Evolutionary conservation across 768 basidiomycete genomes (phyloP).

Genomic region (Lentinula aciculospora): DNA sequence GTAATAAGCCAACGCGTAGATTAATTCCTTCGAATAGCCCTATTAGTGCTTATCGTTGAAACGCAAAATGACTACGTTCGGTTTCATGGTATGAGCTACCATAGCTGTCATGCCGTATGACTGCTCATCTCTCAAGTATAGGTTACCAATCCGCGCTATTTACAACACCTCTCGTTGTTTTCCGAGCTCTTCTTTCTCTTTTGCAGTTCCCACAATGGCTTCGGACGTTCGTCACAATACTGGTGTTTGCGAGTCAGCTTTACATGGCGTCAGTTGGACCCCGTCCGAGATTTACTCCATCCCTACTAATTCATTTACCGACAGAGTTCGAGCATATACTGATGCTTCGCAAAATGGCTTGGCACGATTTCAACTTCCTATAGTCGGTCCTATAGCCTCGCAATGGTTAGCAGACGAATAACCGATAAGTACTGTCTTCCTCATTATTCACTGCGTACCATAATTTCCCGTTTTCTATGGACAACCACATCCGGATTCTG

Average conservation of each 20-base stretch:
- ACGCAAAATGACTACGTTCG: conserved; percentile 73
- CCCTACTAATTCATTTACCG: background rate
- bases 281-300: background rate
- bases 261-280: conserved; percentile 52
- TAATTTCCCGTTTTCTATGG: too few relatives aligned
- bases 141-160: conserved; percentile 78
- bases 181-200: conserved; percentile 51
- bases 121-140: conserved; percentile 21
- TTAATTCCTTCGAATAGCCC: conserved; percentile 33
- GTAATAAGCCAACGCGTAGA: background rate
- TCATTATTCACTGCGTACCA: too few relatives aligned
- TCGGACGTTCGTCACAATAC: conserved; percentile 39
- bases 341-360: conserved; percentile 48
- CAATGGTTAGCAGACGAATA: conserved; percentile 63
- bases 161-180: conserved; percentile 53
- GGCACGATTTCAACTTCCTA: conserved; percentile 55
- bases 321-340: conserved; percentile 36
- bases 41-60: conserved; percentile 64
- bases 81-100: conserved; percentile 56
- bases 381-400: conserved; percentile 61
- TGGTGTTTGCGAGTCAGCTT: conserved; percentile 33
- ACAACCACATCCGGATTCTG: too few relatives aligned
- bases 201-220: conserved; percentile 50
- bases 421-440: background rate
- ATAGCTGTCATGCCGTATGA: background rate